phyloP scores from a whole-genome alignment of 169 alveolate genomes.

The Miamiensis avidus region DNA sequence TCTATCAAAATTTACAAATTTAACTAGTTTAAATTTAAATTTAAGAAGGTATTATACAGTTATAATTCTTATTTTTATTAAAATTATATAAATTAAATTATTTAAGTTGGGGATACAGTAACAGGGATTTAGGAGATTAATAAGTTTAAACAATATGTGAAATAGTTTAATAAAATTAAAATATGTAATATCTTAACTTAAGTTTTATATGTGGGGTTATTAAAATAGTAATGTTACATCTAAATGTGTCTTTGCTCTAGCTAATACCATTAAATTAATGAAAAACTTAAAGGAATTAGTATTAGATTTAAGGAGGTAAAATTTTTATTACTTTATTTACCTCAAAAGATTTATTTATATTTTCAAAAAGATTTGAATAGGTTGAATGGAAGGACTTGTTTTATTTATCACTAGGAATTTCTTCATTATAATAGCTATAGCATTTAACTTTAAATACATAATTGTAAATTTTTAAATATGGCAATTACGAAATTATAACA shows the following conservation, averaged over 20 bases:
- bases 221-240: background rate
- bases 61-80: too few species aligned
- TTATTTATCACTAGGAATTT: too few species aligned
- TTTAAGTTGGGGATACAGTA: background rate
- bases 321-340: too few species aligned
- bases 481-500: background rate
- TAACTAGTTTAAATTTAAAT: too few species aligned
- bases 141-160: background rate
- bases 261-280: background rate
- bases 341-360: too few species aligned
- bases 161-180: background rate
- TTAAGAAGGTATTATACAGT: background rate
- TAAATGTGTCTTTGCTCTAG: background rate
- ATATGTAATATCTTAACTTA: too few species aligned
- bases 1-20: background rate
- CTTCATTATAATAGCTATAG: background rate
- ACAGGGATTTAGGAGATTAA: background rate
- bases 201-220: background rate
- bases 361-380: too few species aligned
- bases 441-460: background rate
- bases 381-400: too few species aligned
- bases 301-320: background rate
- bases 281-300: background rate
- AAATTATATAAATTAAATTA: too few species aligned
- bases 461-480: background rate